Conservation (phyloP, 805 yeast species). For the Candida anglica region DNA sequence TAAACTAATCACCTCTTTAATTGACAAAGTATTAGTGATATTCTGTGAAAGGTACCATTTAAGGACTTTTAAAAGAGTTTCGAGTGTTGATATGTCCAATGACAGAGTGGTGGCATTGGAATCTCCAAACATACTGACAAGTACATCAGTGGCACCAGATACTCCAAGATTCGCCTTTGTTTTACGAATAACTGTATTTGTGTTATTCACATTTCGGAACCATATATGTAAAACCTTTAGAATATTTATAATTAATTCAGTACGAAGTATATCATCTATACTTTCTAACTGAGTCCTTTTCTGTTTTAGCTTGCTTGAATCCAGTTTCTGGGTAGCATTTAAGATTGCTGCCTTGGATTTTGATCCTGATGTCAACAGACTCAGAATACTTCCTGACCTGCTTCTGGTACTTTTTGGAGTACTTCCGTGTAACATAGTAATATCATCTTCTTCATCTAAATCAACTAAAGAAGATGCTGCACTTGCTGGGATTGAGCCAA, state of each 20-base stretch:
- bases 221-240: slow-evolving; percentile 17
- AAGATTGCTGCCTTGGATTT: no score
- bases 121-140: neutral
- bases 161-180: slow-evolving; percentile 4
- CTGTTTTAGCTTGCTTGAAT: neutral
- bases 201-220: slow-evolving; percentile 13
- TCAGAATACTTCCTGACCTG: no score
- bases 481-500: neutral
- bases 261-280: slow-evolving; percentile 15
- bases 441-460: slow-evolving; percentile 18
- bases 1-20: slow-evolving; percentile 23
- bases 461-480: slow-evolving; percentile 2
- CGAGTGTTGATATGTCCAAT: slow-evolving; percentile 6
- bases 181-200: slow-evolving; percentile 4
- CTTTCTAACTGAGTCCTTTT: neutral
- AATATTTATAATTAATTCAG: slow-evolving; percentile 19
- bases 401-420: no score
- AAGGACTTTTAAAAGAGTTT: slow-evolving; percentile 11
- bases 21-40: slow-evolving; percentile 4
- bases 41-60: slow-evolving; percentile 13
- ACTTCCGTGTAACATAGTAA: slow-evolving; percentile 13
- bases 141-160: slow-evolving; percentile 1
- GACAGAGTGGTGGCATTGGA: neutral
- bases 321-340: no score
- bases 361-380: no score